Evolutionary conservation across 1,139 yeast genomes (phyloP), one percentile per base, ranked within the genome.

Genomic region (Blastobotrys capitulatus): DNA sequence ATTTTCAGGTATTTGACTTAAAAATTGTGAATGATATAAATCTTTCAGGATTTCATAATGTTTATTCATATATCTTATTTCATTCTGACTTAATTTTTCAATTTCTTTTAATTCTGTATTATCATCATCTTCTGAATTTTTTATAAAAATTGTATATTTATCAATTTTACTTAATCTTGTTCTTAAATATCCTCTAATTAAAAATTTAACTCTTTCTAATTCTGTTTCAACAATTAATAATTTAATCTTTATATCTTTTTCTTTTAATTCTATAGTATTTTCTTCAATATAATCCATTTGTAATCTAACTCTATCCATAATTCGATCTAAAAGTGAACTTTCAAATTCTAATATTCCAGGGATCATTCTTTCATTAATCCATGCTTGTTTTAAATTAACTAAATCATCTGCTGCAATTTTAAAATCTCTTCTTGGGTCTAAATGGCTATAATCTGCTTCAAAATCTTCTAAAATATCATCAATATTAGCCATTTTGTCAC

Each of bases 171-270:
- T 56, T 50, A 94, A 69, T 51, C 99, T 73, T 2, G 92, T 77
- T 52, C 98, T 75, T 35, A 90, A 72, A 63, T 88, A 90, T 25
- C 89, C 77, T 49, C 97, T 72, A 18, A 90, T 73, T 40, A 92
- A 69, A 63, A 83, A 92, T 60, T 85, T 88, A 44, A 88, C 78
- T 51, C 98, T 71, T 61, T 92, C 98, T 26, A 92, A 75, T 60
- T 92, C 98, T 3, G 95, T 85, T 63, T 92, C 98, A 54, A 90
- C 82, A 18, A 94, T 78, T 73, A 92, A 79, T 40, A 90, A 71
- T 53, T 85, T 84, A 50, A 92, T 70, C 64, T 90, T 90, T 64
- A 84, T 83, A 59, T 86, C 92, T 8, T 53, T 59, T 1, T 67
- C 67, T 51, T 69, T 72, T 19, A 78, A 64, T 42, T 79, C 81